Conservation (phyloP, 257 asterid species). For the Solanum lycopersicoides region DNA sequence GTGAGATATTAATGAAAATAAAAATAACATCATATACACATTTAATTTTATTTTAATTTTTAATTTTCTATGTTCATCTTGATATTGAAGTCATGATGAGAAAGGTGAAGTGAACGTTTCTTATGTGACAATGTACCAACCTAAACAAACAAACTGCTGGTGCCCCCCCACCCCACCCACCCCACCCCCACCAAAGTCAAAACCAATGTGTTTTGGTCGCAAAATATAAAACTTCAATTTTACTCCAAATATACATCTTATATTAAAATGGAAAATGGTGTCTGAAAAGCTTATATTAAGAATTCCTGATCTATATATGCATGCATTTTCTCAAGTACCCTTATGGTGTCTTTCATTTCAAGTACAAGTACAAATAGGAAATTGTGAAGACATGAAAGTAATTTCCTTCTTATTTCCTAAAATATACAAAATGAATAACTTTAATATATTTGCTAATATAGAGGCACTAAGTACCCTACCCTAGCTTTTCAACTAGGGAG, state of each 20-base stretch:
- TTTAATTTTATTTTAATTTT: background rate
- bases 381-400: background rate
- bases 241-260: conserved; percentile 7
- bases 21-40: no score
- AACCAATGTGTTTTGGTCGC: conserved; percentile 37
- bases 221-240: conserved; percentile 15
- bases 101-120: conserved; percentile 48
- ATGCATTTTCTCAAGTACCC: background rate
- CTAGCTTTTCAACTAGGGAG: no score
- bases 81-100: conserved; percentile 22
- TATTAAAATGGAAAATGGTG: background rate
- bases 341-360: background rate
- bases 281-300: background rate
- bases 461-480: no score
- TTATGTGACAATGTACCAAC: conserved; percentile 5
- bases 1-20: background rate
- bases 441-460: no score
- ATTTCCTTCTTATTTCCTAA: no score
- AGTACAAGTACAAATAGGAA: background rate
- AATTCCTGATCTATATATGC: background rate
- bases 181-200: background rate
- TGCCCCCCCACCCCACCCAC: background rate
- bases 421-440: no score
- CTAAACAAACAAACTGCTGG: conserved; percentile 6
- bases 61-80: conserved; percentile 11